Percentiles rank a stretch among this genome's conserved stretches.
These are phyloP conservation scores for Linum lewisii DNA, from an alignment of 345 rosid species.

Conservation along the genomic window DNA sequence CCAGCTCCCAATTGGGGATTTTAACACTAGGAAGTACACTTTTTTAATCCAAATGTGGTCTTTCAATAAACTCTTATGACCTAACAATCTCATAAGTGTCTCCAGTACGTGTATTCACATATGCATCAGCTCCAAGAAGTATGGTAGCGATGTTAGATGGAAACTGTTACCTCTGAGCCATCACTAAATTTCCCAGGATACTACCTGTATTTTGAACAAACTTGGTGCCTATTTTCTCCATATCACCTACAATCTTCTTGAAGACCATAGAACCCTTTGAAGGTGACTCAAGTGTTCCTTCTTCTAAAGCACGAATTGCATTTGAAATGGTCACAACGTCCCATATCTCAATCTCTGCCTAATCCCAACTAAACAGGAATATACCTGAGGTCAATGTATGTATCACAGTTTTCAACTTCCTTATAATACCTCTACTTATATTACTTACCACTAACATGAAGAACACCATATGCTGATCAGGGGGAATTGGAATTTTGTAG, in stretches of 20 bases:
- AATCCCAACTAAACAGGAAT: slow-evolving; percentile 48
- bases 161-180: slow-evolving; percentile 65
- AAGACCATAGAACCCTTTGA: slow-evolving; percentile 23
- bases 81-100: slow-evolving; percentile 26
- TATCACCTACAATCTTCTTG: slow-evolving; percentile 44
- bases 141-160: slow-evolving; percentile 79
- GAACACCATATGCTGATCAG: too few relatives aligned
- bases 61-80: slow-evolving; percentile 50
- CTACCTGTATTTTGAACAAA: slow-evolving; percentile 60
- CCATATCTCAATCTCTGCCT: slow-evolving; percentile 53
- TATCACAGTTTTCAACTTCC: slow-evolving; percentile 35
- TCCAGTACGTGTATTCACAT: slow-evolving; percentile 29
- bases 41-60: slow-evolving; percentile 43
- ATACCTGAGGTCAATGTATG: slow-evolving; percentile 52
- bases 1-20: slow-evolving; percentile 33
- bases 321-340: slow-evolving; percentile 68
- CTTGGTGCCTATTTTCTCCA: slow-evolving; percentile 60
- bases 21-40: slow-evolving; percentile 41
- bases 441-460: slow-evolving; percentile 69
- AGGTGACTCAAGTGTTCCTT: slow-evolving; percentile 14
- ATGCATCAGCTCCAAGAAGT: slow-evolving; percentile 56
- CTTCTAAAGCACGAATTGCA: slow-evolving; percentile 49
- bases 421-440: slow-evolving; percentile 61
- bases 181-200: slow-evolving; percentile 70
- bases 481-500: too few relatives aligned